A percentile compares a stretch with the other conserved stretches of the same genome.
These are phyloP conservation scores for Fusarium compactum DNA, from an alignment of 2,329 filamentous ascomycete species.

Conservation along the genomic window DNA sequence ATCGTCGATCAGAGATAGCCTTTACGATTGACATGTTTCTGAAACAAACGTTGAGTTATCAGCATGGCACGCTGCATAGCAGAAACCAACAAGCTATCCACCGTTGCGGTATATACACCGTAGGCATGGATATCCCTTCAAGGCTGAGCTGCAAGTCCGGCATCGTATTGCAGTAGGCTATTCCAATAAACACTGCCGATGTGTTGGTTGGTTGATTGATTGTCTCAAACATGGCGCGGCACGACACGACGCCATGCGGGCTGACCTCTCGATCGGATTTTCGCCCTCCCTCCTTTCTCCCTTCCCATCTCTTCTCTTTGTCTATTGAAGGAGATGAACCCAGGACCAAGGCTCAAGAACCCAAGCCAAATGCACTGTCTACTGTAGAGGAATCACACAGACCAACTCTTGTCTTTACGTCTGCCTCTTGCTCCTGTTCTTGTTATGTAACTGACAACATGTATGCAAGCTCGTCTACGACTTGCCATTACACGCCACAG, in stretches of 20 bases:
- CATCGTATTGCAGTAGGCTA: neutral
- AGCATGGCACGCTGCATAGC: neutral
- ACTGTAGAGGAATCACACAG: neutral
- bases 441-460: neutral
- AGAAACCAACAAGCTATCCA: neutral
- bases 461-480: slow-evolving; percentile 10
- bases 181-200: slow-evolving; percentile 8
- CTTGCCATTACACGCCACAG: slow-evolving; percentile 22
- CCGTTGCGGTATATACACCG: neutral
- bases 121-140: slow-evolving; percentile 1
- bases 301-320: neutral
- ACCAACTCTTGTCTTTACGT: neutral
- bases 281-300: neutral
- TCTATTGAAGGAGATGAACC: neutral
- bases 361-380: neutral
- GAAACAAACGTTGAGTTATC: slow-evolving; percentile 12
- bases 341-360: slow-evolving; percentile 14
- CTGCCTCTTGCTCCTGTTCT: neutral
- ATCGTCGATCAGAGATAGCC: neutral
- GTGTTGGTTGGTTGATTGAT: slow-evolving; percentile 24
- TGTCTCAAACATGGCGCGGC: slow-evolving; percentile 20
- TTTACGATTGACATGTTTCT: neutral
- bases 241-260: slow-evolving; percentile 6
- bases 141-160: neutral
- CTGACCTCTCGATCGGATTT: slow-evolving; percentile 32